phyloP scores from a whole-genome alignment of 805 yeast species.

The Saitoella complicata region DNA sequence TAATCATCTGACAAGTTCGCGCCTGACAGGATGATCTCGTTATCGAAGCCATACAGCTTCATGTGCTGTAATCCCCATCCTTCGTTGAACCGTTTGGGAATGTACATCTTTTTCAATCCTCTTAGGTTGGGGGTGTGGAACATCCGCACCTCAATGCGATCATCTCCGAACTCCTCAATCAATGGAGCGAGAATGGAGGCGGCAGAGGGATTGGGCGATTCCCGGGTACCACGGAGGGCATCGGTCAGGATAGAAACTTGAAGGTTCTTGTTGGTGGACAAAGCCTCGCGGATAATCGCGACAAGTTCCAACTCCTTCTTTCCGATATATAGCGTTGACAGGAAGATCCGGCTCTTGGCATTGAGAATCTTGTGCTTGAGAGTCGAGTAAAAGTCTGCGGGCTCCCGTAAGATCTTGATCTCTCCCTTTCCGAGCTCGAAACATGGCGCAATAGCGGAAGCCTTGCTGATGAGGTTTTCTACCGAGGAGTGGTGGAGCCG shows the following conservation, averaged over 20 bases:
- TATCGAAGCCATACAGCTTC: conserved; percentile 91
- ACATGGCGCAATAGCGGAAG: conserved; percentile 9
- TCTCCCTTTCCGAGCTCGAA: conserved; percentile 20
- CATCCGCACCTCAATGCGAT: conserved; percentile 62
- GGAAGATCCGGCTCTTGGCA: conserved; percentile 55
- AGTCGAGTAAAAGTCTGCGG: conserved; percentile 52
- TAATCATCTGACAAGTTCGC: conserved; percentile 87
- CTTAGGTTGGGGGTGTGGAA: conserved; percentile 78
- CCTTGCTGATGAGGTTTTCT: too few species aligned
- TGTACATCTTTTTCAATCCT: conserved; percentile 44
- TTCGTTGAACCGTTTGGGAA: conserved; percentile 80
- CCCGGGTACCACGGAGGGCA: conserved; percentile 84
- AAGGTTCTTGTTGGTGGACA: conserved; percentile 41
- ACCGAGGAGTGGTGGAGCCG: too few species aligned
- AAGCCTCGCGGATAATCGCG: conserved; percentile 41
- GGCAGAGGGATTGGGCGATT: conserved; percentile 62
- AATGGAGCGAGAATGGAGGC: conserved; percentile 59
- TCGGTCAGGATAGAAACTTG: conserved; percentile 65
- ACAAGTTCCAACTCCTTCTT: conserved; percentile 64
- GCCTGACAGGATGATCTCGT: conserved; percentile 65
- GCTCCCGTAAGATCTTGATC: conserved; percentile 46
- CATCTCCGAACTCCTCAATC: conserved; percentile 35
- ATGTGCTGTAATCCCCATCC: conserved; percentile 89
- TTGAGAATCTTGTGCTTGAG: conserved; percentile 41
- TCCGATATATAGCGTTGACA: conserved; percentile 79